Evolutionary conservation across 768 basidiomycete genomes (phyloP), one percentile per base, ranked within the genome.

Genomic region (Tylopilus plumbeoviolaceoides): DNA sequence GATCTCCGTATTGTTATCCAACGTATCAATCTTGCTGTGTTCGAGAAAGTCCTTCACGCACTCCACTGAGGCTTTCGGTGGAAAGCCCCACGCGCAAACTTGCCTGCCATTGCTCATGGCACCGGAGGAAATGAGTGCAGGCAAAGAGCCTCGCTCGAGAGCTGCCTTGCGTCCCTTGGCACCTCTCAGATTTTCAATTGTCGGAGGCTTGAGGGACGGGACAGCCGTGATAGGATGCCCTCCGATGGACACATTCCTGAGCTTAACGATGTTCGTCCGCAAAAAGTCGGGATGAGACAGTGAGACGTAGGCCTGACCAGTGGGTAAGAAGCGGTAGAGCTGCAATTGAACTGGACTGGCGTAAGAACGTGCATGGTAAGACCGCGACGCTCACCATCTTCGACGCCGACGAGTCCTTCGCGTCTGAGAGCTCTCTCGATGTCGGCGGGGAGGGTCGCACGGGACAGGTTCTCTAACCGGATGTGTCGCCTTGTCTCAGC

Each of bases 31-130:
- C 44, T 77, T 68, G 59, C 73, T 83, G 31, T 60, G 65, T n/a
- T 66, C 67, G 39, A 88, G 61, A 50, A 75, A 64, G 6, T 63
- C 58, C 47, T 71, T 69, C 15, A 88, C 55, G 3, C 61, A 66
- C 0, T 65, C 62, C 4, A 63, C 31, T 1, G 64, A 62, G 0
- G 77, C 62, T 58, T 65, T 81, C 4, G 78, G 79, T 0, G 87
- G 84, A 36, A 89, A 61, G 3, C 88, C 89, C 64, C 72, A 78
- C 1, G 88, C 59, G 7, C 82, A 74, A 21, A 89, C 87, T 47
- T 73, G 74, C 55, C 67, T 80, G 10, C 80, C 82, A 33, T 69
- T 66, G 41, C 78, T 74, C 44, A 82, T 65, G 15, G 78, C 73
- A n/a, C 77, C 87, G 35, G 73, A 74, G 9, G 79, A 76, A 10